Evolutionary conservation across 2,329 filamentous ascomycete genomes (phyloP), one percentile per base, ranked within the genome.

Genomic region (Fusarium sarcochroum): DNA sequence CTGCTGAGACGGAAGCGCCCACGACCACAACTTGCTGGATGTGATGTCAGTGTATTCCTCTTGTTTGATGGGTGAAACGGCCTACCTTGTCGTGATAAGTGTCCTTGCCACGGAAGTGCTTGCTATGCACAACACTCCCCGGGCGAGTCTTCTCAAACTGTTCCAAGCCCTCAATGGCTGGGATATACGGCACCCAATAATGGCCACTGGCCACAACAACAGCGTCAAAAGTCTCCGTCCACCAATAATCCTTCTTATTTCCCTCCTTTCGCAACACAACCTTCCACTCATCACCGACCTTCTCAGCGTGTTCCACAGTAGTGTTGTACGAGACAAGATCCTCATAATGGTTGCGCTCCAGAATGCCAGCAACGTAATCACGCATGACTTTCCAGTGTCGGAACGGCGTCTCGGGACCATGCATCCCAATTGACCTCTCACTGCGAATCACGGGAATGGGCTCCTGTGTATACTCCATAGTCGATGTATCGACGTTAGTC

Each of bases 1-100:
- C 85, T 0, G 86, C 89, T 0, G 89, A 91, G 5, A 91, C 88
- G 1, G 87, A 90, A 1, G 87, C 89, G 5, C 89, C 89, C 2
- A 91, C 87, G 0, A 89, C 83, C 1, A 91, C 80, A 0, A 91
- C 85, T 60, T 80, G 83, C 86, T 89, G 37, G 2, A 57, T 5
- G 0, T 5, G 1, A 34, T 8, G 1, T 61, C 17, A 34, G 5
- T 7, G 1, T 3, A 4, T 9, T 7, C 3, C 2, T 13, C 20
- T 37, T 1, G 1, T n/a, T 7, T 15, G 11, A 1, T 2, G 5
- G 4, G 8, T 8, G 4, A n/a, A 8, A 15, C 11, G 23, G 23
- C 76, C 62, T 51, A 85, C 83, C 79, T 86, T 87, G 14, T 72
- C 80, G 25, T 69, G 73, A 68, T 81, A 88, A 7, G 75, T 70